Evolutionary conservation across 805 yeast species (phyloP).

Genomic region (Cyberlindnera amylophila): DNA sequence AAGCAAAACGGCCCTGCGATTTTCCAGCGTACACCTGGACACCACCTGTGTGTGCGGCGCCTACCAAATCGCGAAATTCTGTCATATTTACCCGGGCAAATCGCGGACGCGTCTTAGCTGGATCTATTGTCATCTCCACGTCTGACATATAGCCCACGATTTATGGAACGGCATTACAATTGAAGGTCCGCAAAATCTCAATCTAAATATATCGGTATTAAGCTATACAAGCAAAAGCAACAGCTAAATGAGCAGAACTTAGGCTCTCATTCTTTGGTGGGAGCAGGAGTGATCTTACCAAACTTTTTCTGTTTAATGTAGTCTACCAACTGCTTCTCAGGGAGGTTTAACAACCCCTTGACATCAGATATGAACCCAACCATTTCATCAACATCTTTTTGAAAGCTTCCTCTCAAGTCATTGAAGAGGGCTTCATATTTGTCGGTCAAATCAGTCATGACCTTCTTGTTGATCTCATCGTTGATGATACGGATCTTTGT

Average conservation of each 20-base stretch:
- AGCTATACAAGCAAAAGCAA: no score
- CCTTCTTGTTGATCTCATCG: conserved; percentile 33
- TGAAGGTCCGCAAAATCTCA: no score
- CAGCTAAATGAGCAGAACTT: no score
- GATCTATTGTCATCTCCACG: no score
- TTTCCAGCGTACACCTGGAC: conserved; percentile 3
- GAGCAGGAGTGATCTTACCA: conserved; percentile 2
- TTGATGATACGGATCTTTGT: conserved; percentile 35
- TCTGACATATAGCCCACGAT: no score
- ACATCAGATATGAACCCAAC: conserved; percentile 33
- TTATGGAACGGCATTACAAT: no score
- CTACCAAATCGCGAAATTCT: conserved; percentile 3
- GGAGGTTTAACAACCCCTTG: conserved; percentile 32
- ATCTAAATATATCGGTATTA: no score
- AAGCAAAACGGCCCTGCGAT: conserved; percentile 14
- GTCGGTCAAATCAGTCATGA: conserved; percentile 31
- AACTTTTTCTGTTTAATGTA: conserved; percentile 28
- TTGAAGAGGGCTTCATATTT: conserved; percentile 33
- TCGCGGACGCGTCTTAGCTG: no score
- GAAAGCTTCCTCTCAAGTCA: conserved; percentile 32
- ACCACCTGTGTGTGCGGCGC: conserved; percentile 2
- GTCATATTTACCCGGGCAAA: conserved; percentile 2
- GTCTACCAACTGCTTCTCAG: conserved; percentile 32
- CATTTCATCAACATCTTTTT: conserved; percentile 36
- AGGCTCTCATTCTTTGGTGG: background rate